Conservation (phyloP, 495 filamentous ascomycete genomes). For the Talaromyces thailandensis region DNA sequence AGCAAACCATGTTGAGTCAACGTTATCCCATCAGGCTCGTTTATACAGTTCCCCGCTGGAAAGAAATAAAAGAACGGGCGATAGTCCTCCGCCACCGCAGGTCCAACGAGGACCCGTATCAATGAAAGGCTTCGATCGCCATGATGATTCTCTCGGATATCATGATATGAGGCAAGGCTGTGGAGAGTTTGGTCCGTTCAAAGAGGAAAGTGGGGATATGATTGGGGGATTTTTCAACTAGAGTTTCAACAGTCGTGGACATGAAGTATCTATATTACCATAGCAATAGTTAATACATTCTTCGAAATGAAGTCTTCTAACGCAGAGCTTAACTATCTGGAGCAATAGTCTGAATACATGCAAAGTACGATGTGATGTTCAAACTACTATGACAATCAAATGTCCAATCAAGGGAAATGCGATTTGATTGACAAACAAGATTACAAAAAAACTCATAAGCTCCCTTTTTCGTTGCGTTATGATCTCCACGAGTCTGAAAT, state of each 20-base stretch:
- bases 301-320: not conserved
- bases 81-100: slow-evolving; percentile 1
- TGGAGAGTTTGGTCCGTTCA: not conserved
- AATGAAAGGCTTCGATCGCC: not conserved
- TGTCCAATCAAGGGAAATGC: not conserved
- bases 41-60: slow-evolving; percentile 43
- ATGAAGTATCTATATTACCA: not conserved
- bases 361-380: not conserved
- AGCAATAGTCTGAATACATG: not conserved
- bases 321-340: not conserved
- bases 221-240: not conserved
- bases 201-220: not conserved
- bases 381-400: not conserved
- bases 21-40: slow-evolving; percentile 54
- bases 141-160: not conserved
- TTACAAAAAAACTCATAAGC: not conserved
- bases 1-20: slow-evolving; percentile 13
- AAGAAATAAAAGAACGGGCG: slow-evolving; percentile 33
- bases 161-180: not conserved
- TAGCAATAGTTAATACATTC: not conserved
- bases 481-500: not conserved
- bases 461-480: not conserved
- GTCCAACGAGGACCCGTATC: not conserved
- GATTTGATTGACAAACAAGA: not conserved
- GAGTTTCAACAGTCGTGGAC: not conserved